These are phyloP conservation scores for Talaromyces sp. DNA, from an alignment of 2,329 filamentous ascomycete genomes.

Conservation along the genomic window DNA sequence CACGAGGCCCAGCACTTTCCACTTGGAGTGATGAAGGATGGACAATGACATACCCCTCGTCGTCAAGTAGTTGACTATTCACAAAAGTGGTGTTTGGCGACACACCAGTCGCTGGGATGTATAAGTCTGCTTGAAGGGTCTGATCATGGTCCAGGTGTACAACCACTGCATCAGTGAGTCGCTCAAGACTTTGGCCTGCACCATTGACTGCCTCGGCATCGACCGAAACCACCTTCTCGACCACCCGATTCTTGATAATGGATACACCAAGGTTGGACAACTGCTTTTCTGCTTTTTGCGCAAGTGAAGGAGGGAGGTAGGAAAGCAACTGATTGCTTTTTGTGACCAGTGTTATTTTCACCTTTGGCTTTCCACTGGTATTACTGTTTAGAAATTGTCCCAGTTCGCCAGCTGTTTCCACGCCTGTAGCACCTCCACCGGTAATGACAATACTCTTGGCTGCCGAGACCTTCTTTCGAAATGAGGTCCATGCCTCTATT, in stretches of 20 bases:
- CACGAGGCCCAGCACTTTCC: conserved; percentile 32
- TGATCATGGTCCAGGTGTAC: conserved; percentile 42
- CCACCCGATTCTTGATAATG: conserved; percentile 42
- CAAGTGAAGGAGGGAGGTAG: conserved; percentile 37
- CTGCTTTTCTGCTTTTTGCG: conserved; percentile 40
- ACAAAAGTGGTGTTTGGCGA: conserved; percentile 44
- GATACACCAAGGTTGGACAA: conserved; percentile 48
- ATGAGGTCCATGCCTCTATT: conserved; percentile 34
- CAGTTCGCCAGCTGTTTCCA: conserved; percentile 51
- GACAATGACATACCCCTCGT: conserved; percentile 40
- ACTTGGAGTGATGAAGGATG: conserved; percentile 39
- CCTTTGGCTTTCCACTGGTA: conserved; percentile 23
- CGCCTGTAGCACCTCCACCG: conserved; percentile 27
- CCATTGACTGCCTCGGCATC: conserved; percentile 26
- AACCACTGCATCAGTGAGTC: conserved; percentile 27
- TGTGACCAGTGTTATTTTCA: conserved; percentile 47
- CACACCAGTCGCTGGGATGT: conserved; percentile 47
- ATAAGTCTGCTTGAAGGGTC: conserved; percentile 44
- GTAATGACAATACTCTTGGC: conserved; percentile 45
- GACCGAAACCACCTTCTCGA: conserved; percentile 33
- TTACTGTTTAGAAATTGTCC: conserved; percentile 52
- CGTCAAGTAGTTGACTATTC: conserved; percentile 26
- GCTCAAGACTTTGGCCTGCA: conserved; percentile 11
- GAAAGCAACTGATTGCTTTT: conserved; percentile 41
- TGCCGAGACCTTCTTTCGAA: conserved; percentile 39